Evolutionary conservation across 2,329 filamentous ascomycete species (phyloP), one percentile per base, ranked within the genome.

Genomic region (Sphaerulina populicola): DNA sequence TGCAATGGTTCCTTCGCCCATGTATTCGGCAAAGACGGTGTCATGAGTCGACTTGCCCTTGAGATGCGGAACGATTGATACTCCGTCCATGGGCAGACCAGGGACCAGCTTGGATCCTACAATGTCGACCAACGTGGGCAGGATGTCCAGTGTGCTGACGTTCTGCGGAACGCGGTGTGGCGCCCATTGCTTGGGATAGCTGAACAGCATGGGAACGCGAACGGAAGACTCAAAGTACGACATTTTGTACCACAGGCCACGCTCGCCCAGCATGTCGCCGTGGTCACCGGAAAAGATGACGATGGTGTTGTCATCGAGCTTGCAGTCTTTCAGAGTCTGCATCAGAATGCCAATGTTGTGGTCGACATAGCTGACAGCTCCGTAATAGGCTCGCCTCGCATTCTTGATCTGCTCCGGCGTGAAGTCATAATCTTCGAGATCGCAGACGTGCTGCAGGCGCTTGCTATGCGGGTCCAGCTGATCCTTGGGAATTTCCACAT

Each of bases 201-300:
- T 84, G 66, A 95, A 78, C 58, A 96, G 76, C 66, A 96, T 82
- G 1, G 90, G 90, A 18, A 96, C 90, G 27, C 90, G 85, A 41
- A 88, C 88, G 10, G 88, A 94, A 37, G 84, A 84, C 76, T 96
- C 90, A 63, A 89, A 95, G 78, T 93, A 96, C 65, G 82, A 88
- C 90, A 96, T 96, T 77, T 96, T 96, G 76, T 95, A 90, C 90
- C 90, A 96, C 42, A 96, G 74, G 5, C 86, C 86, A 47, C 88
- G 83, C 74, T 96, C 90, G 53, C 90, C 90, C 6, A 96, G 79
- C 90, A 96, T 96, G 69, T 96, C 90, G 50, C 90, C 90, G 65
- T 96, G 90, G 67, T 96, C 90, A 40, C 90, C 89, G 52, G 85
- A 90, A 72, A 96, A 96, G 59, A 96, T 82, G 62, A 96, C 76